These are phyloP conservation scores for Chlamydomonas sp. DNA, from an alignment of 139 green algal genomes.

Conservation along the genomic window DNA sequence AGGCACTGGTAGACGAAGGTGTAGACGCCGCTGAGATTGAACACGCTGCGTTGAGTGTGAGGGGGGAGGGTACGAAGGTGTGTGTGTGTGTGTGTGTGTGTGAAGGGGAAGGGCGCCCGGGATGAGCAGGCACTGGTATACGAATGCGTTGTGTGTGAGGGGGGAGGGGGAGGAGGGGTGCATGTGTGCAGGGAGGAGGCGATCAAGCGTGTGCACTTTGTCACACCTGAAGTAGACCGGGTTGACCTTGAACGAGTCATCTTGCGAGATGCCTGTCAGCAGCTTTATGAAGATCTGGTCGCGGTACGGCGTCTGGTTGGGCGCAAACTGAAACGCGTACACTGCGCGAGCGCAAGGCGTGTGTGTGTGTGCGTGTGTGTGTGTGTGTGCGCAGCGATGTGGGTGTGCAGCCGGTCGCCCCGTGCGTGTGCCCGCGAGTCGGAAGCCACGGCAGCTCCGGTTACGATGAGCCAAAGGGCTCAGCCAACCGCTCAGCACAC, in stretches of 20 bases:
- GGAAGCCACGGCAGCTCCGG: neutral
- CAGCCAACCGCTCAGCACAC: too few species aligned
- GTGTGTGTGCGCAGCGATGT: neutral
- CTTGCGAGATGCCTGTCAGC: conserved; percentile 38
- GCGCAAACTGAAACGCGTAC: conserved; percentile 60
- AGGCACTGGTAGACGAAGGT: conserved; percentile 69
- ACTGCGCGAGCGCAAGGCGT: conserved; percentile 23
- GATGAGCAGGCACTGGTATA: conserved; percentile 73
- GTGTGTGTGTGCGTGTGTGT: conserved; percentile 3
- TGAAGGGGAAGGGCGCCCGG: conserved; percentile 56
- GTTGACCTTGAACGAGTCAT: conserved; percentile 39
- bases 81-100: too few species aligned
- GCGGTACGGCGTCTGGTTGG: conserved; percentile 72
- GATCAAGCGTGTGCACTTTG: too few species aligned
- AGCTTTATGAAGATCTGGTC: conserved; percentile 64
- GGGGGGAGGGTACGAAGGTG: too few species aligned
- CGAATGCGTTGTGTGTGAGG: conserved; percentile 62
- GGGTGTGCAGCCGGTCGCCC: neutral
- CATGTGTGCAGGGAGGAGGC: too few species aligned
- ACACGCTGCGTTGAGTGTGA: too few species aligned
- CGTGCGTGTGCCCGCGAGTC: neutral
- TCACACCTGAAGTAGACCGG: conserved; percentile 18
- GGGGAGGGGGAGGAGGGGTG: too few species aligned
- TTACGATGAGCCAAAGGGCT: neutral
- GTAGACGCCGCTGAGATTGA: conserved; percentile 75